These are phyloP conservation scores for Microdochium bolleyi DNA, from an alignment of 2,329 filamentous ascomycete species.

Conservation along the genomic window DNA sequence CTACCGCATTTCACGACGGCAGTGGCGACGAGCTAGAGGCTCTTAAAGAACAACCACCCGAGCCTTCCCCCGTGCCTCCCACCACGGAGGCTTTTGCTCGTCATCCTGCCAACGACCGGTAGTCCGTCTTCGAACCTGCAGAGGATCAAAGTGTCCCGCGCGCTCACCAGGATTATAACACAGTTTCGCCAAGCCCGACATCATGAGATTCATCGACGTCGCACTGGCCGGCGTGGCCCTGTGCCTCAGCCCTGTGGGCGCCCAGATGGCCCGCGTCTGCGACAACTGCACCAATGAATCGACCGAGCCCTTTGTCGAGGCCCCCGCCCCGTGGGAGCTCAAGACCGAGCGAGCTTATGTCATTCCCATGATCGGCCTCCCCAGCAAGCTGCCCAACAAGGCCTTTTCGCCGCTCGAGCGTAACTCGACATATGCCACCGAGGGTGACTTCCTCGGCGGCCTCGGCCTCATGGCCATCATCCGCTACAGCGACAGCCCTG, in stretches of 20 bases:
- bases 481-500: slow-evolving; percentile 19
- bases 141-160: too few relatives aligned
- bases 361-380: slow-evolving; percentile 5
- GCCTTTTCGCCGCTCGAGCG: slow-evolving; percentile 2
- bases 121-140: too few relatives aligned
- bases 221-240: not conserved
- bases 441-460: slow-evolving; percentile 18
- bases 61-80: too few relatives aligned
- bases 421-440: not conserved
- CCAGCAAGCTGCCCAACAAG: slow-evolving; percentile 10
- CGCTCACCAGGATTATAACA: too few relatives aligned
- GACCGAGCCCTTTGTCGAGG: slow-evolving; percentile 2
- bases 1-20: too few relatives aligned
- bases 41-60: too few relatives aligned
- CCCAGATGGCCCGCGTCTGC: not conserved
- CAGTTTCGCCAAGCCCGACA: not conserved
- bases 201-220: not conserved
- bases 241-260: not conserved
- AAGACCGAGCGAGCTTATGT: slow-evolving; percentile 3
- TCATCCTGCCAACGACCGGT: too few relatives aligned
- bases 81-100: too few relatives aligned
- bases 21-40: too few relatives aligned
- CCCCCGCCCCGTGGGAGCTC: slow-evolving; percentile 1
- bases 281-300: slow-evolving; percentile 4
- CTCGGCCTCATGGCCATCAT: slow-evolving; percentile 20